These are phyloP conservation scores for Chondrostereum purpureum DNA, from an alignment of 1,284 basidiomycete genomes.

Conservation along the genomic window DNA sequence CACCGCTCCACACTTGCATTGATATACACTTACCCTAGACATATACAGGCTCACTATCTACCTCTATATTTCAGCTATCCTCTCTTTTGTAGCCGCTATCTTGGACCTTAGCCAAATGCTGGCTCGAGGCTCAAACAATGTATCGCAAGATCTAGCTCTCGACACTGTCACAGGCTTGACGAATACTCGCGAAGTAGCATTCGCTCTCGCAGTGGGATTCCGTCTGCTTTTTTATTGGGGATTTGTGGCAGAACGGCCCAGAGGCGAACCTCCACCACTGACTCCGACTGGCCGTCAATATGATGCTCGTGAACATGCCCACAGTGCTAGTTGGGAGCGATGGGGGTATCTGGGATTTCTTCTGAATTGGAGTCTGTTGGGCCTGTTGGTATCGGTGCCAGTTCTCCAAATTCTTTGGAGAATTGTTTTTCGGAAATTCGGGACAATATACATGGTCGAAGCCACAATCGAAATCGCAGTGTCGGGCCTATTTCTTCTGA, in stretches of 20 bases:
- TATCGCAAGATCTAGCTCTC: constrained; percentile 20
- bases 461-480: constrained; percentile 50
- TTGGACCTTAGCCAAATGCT: constrained; percentile 60
- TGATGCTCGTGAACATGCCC: constrained; percentile 18
- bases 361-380: constrained; percentile 45
- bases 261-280: constrained; percentile 27
- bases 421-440: constrained; percentile 36
- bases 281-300: constrained; percentile 12
- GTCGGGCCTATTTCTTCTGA: constrained; percentile 55
- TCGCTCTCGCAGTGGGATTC: constrained; percentile 50
- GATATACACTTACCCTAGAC: constrained; percentile 1
- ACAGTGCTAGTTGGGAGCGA: constrained; percentile 57
- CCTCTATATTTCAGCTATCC: constrained; percentile 49
- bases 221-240: constrained; percentile 66
- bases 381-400: constrained; percentile 37
- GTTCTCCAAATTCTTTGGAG: constrained; percentile 64
- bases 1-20: constrained; percentile 1
- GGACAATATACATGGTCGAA: constrained; percentile 51
- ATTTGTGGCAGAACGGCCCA: constrained; percentile 51
- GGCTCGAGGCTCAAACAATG: constrained; percentile 26
- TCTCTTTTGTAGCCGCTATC: constrained; percentile 57
- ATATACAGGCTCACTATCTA: constrained; percentile 40
- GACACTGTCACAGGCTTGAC: constrained; percentile 34
- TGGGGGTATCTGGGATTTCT: constrained; percentile 52
- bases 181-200: constrained; percentile 51